Percentiles rank a stretch among this genome's conserved stretches.
Conservation (phyloP, 1,284 basidiomycete genomes). For the Caloboletus firmus region DNA sequence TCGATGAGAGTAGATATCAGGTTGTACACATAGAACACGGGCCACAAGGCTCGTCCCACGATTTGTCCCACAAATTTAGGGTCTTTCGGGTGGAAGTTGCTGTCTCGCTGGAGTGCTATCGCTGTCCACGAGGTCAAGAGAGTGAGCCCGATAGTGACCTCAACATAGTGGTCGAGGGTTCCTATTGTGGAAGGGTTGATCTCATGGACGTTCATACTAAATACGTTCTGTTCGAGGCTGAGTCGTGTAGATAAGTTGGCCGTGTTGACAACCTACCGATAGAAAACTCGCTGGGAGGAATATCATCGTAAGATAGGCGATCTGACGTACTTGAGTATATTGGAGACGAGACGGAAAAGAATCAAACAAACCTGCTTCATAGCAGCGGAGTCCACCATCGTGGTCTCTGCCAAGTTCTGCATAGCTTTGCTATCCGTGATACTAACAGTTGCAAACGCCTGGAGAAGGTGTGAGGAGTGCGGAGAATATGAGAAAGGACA, state of each 20-base stretch:
- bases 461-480: not conserved
- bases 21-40: slow-evolving; percentile 7
- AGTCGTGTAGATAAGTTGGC: not conserved
- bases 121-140: slow-evolving; percentile 49
- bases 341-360: not conserved
- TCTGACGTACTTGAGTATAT: slow-evolving; percentile 19
- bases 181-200: slow-evolving; percentile 34
- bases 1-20: slow-evolving; percentile 2
- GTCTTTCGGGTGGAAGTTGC: slow-evolving; percentile 18
- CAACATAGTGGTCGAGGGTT: slow-evolving; percentile 43
- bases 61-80: not conserved
- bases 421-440: slow-evolving; percentile 48
- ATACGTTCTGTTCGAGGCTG: slow-evolving; percentile 28
- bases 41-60: slow-evolving; percentile 19
- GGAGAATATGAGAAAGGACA: not conserved
- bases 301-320: slow-evolving; percentile 35
- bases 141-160: slow-evolving; percentile 46
- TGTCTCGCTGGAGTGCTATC: slow-evolving; percentile 33
- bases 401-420: slow-evolving; percentile 45
- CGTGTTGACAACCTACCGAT: slow-evolving; percentile 37
- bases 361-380: slow-evolving; percentile 44
- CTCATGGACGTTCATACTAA: slow-evolving; percentile 43
- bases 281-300: slow-evolving; percentile 34
- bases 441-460: slow-evolving; percentile 53
- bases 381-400: slow-evolving; percentile 48